Evolutionary conservation across 768 basidiomycete genomes (phyloP).

Genomic region (Gelatoporia subvermispora): DNA sequence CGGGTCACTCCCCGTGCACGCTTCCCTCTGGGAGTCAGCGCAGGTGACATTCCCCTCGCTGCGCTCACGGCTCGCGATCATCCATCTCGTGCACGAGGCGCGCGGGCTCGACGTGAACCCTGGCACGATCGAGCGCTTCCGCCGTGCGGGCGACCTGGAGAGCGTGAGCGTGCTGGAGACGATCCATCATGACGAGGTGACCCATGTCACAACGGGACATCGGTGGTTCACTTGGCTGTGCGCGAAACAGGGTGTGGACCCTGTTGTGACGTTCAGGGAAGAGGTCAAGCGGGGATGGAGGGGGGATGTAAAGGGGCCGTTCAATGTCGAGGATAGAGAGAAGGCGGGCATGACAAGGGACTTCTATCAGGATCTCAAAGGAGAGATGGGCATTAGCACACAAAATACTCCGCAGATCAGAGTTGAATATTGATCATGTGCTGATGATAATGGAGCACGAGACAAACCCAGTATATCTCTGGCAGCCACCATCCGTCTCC

Average conservation of each 20-base stretch:
- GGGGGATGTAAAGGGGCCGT: constrained; percentile 77
- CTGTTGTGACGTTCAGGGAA: constrained; percentile 60
- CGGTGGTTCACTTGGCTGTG: constrained; percentile 82
- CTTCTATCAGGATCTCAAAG: constrained; percentile 69
- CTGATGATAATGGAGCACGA: too few relatives aligned
- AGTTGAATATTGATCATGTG: too few relatives aligned
- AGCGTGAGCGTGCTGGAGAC: constrained; percentile 67
- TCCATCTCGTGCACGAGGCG: constrained; percentile 84
- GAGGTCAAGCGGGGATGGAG: constrained; percentile 68
- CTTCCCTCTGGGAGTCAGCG: constrained; percentile 78
- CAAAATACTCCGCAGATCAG: too few relatives aligned
- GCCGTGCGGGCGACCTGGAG: constrained; percentile 58
- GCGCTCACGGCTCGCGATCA: constrained; percentile 70
- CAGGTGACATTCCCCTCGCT: constrained; percentile 61
- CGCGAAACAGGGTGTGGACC: constrained; percentile 48
- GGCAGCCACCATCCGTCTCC: too few relatives aligned
- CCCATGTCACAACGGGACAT: constrained; percentile 78
- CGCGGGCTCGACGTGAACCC: constrained; percentile 84
- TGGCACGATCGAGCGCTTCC: constrained; percentile 67
- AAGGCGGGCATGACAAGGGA: constrained; percentile 67
- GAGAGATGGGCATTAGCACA: constrained; percentile 45
- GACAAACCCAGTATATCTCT: too few relatives aligned
- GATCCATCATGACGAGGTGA: constrained; percentile 77
- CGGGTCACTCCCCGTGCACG: constrained; percentile 67
- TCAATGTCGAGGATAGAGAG: constrained; percentile 68